Conservation (phyloP, 257 asterid species). For the Ocimum tenuiflorum region DNA sequence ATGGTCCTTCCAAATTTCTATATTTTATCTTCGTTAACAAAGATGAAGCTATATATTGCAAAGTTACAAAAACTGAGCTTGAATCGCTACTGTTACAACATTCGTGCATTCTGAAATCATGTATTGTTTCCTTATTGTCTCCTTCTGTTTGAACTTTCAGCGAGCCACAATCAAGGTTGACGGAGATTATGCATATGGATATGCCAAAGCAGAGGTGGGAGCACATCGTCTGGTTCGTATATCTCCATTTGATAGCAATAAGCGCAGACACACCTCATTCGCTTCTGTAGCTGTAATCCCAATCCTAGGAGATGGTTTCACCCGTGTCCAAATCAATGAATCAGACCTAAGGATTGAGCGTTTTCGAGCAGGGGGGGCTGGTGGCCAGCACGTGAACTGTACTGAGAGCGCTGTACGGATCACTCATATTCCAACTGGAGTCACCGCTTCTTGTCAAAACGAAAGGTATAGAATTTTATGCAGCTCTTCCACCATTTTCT, state of each 20-base stretch:
- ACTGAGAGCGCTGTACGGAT: constrained; percentile 94
- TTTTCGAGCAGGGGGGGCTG: constrained; percentile 77
- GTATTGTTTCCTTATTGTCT: background rate
- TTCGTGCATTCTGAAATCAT: background rate
- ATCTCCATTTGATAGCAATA: constrained; percentile 84
- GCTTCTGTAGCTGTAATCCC: constrained; percentile 95
- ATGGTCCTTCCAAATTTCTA: background rate
- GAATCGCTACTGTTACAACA: background rate
- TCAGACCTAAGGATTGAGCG: constrained; percentile 82
- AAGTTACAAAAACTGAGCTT: background rate
- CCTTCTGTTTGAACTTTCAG: constrained; percentile 30
- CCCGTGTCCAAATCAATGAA: constrained; percentile 71
- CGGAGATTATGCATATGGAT: constrained; percentile 87
- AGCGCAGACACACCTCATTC: constrained; percentile 91
- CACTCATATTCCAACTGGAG: constrained; percentile 93
- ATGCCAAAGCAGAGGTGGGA: constrained; percentile 94
- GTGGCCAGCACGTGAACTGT: constrained; percentile 84
- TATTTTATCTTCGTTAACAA: background rate
- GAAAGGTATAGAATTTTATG: constrained; percentile 51
- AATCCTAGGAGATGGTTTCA: constrained; percentile 66
- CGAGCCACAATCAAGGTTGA: constrained; percentile 87
- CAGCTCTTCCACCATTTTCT: background rate
- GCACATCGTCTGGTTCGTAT: constrained; percentile 92
- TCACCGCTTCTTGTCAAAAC: constrained; percentile 78
- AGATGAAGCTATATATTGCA: background rate